Evolutionary conservation across 2,329 filamentous ascomycete species (phyloP), one percentile per base, ranked within the genome.

Genomic region (Hypomyces perniciosus): DNA sequence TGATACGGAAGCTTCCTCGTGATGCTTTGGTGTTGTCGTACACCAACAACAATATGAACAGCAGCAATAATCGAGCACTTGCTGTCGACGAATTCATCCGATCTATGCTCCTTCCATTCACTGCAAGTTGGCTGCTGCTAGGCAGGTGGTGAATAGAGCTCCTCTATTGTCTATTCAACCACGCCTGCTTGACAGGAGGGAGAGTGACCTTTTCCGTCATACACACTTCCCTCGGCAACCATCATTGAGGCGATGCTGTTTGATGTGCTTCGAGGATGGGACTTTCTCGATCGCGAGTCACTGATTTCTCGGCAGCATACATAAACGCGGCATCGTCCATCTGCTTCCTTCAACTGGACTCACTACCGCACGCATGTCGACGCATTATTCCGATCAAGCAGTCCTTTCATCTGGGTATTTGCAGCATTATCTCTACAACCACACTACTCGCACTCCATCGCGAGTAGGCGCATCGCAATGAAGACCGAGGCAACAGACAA

Each of bases 381-480:
- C 48, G 33, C 42, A 52, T 20, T 40, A 39, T 45, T 43, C 38
- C 42, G 41, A 29, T 29, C 39, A 39, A 20, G 10, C 30, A 27
- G 46, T 39, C 26, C 50, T 50, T 46, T 30, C 26, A 41, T 37
- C 47, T 44, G 39, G 33, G 39, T 35, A 35, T 35, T 26, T 46
- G 37, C 51, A 53, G 46, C 43, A 48, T 53, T 46, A 40, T 53
- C 44, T 38, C 43, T 46, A n/a, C 37, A 49, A 27, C 10, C 43
- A 38, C 30, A 45, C 28, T 27, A 5, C 28, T 12, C 29, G 28
- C 27, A 44, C 43, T 40, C 46, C 42, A 29, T 37, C 43, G 8
- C 20, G 37, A 29, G 9, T 10, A 30, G 31, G 29, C 46, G 29
- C 39, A 28, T 30, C 33, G 28, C 37, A 42, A 49, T 52, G 51